Conservation (phyloP, 2,329 filamentous ascomycete species). For the Teratosphaeria gauchensis region DNA sequence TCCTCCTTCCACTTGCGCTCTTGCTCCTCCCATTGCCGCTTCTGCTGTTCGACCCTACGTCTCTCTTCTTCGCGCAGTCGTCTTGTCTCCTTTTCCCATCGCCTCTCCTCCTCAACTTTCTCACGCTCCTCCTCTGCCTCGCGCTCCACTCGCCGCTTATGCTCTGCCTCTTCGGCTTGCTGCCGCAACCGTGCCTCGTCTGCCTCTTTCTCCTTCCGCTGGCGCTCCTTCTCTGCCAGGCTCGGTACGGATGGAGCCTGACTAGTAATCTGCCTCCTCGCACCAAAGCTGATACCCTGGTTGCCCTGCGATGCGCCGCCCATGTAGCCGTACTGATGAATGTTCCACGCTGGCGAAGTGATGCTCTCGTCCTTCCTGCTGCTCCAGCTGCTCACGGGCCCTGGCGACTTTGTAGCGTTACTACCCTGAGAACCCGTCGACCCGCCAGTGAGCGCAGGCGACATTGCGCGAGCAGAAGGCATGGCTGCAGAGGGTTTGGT, state of each 20-base stretch:
- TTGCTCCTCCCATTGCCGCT: slow-evolving; percentile 66
- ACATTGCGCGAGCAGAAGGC: slow-evolving; percentile 29
- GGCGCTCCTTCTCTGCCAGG: slow-evolving; percentile 73
- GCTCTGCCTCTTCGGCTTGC: slow-evolving; percentile 45
- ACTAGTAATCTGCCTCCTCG: slow-evolving; percentile 82
- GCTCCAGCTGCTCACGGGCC: slow-evolving; percentile 80
- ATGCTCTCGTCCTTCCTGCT: slow-evolving; percentile 69
- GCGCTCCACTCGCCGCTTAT: slow-evolving; percentile 37
- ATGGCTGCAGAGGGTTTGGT: slow-evolving; percentile 20
- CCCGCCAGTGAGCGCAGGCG: slow-evolving; percentile 38
- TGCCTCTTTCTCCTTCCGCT: slow-evolving; percentile 44
- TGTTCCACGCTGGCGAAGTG: slow-evolving; percentile 92
- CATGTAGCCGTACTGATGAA: slow-evolving; percentile 97
- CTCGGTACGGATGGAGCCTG: slow-evolving; percentile 70
- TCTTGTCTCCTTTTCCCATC: slow-evolving; percentile 57
- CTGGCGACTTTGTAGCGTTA: slow-evolving; percentile 38
- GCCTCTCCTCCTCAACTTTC: slow-evolving; percentile 52
- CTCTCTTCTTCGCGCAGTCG: slow-evolving; percentile 50
- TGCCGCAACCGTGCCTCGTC: slow-evolving; percentile 44
- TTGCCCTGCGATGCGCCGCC: slow-evolving; percentile 94
- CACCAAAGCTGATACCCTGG: slow-evolving; percentile 85
- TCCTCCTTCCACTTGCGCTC: slow-evolving; percentile 67
- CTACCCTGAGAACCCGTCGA: slow-evolving; percentile 51
- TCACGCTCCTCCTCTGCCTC: slow-evolving; percentile 55
- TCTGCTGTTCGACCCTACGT: slow-evolving; percentile 55